Evolutionary conservation across 106 monocot genomes (phyloP).

Genomic region (Platanthera guangdongensis): DNA sequence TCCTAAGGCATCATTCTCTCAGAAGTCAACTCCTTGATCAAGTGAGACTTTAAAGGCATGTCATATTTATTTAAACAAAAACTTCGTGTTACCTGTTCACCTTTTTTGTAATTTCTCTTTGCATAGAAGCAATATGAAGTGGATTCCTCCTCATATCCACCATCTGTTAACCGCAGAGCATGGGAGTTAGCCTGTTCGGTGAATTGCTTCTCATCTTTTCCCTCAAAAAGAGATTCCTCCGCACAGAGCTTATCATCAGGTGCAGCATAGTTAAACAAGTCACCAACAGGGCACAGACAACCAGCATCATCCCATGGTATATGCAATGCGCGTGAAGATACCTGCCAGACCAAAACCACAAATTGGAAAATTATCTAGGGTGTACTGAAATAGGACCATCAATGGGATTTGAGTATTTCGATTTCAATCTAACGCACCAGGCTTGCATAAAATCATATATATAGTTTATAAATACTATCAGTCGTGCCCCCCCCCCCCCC

Average conservation of each 20-base stretch:
- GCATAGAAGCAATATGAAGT: conserved; percentile 90
- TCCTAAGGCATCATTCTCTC: too few species aligned
- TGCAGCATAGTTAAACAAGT: conserved; percentile 94
- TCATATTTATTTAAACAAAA: too few species aligned
- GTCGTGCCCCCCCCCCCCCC: background rate
- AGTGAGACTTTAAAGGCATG: too few species aligned
- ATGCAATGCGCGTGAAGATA: conserved; percentile 87
- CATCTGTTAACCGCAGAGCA: conserved; percentile 68
- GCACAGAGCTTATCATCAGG: conserved; percentile 35
- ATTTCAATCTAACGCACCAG: too few species aligned
- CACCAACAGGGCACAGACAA: conserved; percentile 90
- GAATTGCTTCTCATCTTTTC: conserved; percentile 4
- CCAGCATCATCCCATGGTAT: conserved; percentile 91
- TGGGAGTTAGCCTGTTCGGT: conserved; percentile 14
- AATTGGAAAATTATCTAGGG: background rate
- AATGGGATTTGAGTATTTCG: too few species aligned
- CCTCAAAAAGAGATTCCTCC: conserved; percentile 13
- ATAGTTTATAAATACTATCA: too few species aligned
- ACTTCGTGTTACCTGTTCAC: conserved; percentile 54
- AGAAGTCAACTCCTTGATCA: too few species aligned
- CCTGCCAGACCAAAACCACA: conserved; percentile 24
- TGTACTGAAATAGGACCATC: background rate
- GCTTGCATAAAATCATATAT: too few species aligned
- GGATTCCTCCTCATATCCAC: conserved; percentile 61
- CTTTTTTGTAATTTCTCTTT: conserved; percentile 56